These are phyloP conservation scores for Protomyces macrosporus DNA, from an alignment of 1,139 yeast species.

Conservation along the genomic window DNA sequence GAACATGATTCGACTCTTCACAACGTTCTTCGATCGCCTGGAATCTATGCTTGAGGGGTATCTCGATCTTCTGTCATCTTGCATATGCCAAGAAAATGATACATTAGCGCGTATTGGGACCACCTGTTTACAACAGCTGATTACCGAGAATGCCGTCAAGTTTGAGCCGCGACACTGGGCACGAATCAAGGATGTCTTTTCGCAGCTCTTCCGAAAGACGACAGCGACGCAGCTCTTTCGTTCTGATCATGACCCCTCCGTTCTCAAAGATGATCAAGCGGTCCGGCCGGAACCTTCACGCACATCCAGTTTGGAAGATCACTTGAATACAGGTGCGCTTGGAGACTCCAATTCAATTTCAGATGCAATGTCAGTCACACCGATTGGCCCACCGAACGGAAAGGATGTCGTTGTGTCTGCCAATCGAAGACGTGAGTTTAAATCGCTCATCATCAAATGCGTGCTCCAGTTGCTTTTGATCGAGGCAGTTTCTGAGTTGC, in stretches of 20 bases:
- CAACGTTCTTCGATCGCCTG: constrained; percentile 71
- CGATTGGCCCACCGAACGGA: background rate
- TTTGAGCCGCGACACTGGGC: constrained; percentile 69
- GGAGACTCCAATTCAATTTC: constrained; percentile 20
- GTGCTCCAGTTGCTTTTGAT: constrained; percentile 84
- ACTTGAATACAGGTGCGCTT: constrained; percentile 19
- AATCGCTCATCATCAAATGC: constrained; percentile 83
- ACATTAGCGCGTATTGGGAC: constrained; percentile 93
- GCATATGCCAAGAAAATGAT: constrained; percentile 95
- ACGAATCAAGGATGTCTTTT: constrained; percentile 59
- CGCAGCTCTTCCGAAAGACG: constrained; percentile 66
- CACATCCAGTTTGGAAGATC: constrained; percentile 30
- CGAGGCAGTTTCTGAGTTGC: constrained; percentile 75
- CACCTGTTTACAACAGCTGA: constrained; percentile 72
- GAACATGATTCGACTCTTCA: constrained; percentile 75
- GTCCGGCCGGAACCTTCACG: background rate
- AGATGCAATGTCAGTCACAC: constrained; percentile 26
- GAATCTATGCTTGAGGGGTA: constrained; percentile 71
- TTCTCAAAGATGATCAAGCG: background rate
- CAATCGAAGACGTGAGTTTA: constrained; percentile 50
- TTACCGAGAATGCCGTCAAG: constrained; percentile 65
- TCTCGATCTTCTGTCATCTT: constrained; percentile 68
- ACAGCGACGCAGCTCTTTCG: constrained; percentile 76
- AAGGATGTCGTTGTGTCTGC: constrained; percentile 28
- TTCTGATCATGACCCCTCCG: constrained; percentile 31